Base-by-base conservation (phyloP, 1,284 basidiomycete genomes). In the Phylloboletellus chloephorus region DNA sequence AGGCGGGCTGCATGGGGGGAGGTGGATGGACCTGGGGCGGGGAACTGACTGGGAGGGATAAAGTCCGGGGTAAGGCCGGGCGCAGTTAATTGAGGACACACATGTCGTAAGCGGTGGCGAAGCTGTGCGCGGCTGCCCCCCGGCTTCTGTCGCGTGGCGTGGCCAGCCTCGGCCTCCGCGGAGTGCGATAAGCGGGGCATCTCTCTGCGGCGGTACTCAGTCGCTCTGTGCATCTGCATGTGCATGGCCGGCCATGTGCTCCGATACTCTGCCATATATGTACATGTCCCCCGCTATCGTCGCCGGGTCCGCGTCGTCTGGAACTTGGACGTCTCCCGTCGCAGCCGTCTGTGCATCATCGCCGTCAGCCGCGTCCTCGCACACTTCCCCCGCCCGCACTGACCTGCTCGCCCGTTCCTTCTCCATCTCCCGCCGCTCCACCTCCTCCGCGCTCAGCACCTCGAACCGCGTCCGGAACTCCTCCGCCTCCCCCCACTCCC, bases 401-500 rank as follows among this genome's bases (percentile, higher is more conserved):
- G n/a, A 71, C 71, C 78, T 66, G 46, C 80, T 86, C 2, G 88
- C 88, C 46, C 90, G 68, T 64, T 91, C 88, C 53, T 79, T 74
- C 64, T 91, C 88, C 39, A 86, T 67, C 66, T 91, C 88, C 52
- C 84, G 75, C 61, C 79, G 74, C 62, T 95, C 93, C 45, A 97
- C 82, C 63, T 98, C 96, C 60, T 97, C 95, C 19, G 82, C 79
- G 9, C 73, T 87, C 44, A 98, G 63, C 43, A 88, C 80, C 60
- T 97, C 83, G 57, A 97, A 82, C 34, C 83, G 71, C n/a, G 95
- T 97, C 46, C 80, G 79, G 64, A 90, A 97, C 62, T 94, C 90
- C 58, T 90, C 86, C 23, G 86, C 79, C 57, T 98, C 95, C 38
- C 76, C 76, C 90, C 91, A 98, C 59, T 98, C 95, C 37, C 93